Evolutionary conservation across 1,284 basidiomycete species (phyloP), one percentile per base, ranked within the genome.

Genomic region (Leccinum insolens): DNA sequence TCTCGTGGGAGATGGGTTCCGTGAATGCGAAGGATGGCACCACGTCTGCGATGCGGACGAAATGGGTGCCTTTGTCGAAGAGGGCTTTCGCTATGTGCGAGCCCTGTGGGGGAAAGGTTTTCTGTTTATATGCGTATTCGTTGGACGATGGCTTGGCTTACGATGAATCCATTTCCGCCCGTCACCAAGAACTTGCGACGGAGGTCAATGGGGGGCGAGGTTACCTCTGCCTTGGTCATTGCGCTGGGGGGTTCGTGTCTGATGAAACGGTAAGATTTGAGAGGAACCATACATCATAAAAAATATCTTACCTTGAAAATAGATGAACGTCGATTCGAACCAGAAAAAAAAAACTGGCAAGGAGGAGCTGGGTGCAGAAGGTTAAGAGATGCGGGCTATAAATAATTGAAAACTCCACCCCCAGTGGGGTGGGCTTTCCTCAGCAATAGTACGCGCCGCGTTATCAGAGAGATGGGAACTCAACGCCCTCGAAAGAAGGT

Each of bases 141-240:
- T 37, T 14, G 3, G 39, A 46, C 20, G 7, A 11, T 28, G 52
- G 14, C 67, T n/a, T 12, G 17, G 70, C 84, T 74, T 71, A 88
- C 87, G n/a, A 88, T 84, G 71, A 88, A 88, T 5, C 87, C 87
- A 70, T 84, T 76, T 0, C 86, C 87, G 1, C 87, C 86, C 3
- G 85, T 85, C n/a, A 88, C 76, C 15, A 88, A 80, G 61, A 82
- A 74, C n/a, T 74, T 72, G 31, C 70, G 67, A 22, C 9, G 20
- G 46, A 20, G 65, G 41, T 61, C 65, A 11, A 72, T 39, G 25
- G n/a, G 20, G 9, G 17, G 34, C 12, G 14, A 37, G 20, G 11
- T 7, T 11, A 7, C 4, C 28, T 62, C 28, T 64, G 12, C 20
- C 12, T 66, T 17, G n/a, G 37, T 7, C 69, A 75, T 72, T 34